phyloP scores from a whole-genome alignment of 1,284 basidiomycete genomes.

The Microbotryomycetes sp. region DNA sequence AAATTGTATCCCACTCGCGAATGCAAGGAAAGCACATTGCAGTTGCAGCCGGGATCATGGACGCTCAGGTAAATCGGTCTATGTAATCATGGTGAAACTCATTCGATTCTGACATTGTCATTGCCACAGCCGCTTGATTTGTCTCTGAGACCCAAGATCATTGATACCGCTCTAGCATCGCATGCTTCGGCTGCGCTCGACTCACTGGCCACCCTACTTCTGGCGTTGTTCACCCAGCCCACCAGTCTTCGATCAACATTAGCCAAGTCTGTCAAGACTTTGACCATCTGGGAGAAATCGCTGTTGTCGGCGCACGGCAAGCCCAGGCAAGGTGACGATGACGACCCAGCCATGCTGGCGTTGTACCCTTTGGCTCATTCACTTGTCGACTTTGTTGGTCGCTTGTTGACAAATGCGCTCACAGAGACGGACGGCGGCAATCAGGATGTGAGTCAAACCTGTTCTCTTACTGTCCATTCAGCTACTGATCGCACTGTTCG shows the following conservation, averaged over 20 bases:
- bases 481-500: neutral
- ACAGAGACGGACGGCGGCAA: neutral
- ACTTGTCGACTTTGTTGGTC: constrained; percentile 9
- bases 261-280: constrained; percentile 10
- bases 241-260: constrained; percentile 6
- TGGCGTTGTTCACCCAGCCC: constrained; percentile 2
- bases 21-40: neutral
- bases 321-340: constrained; percentile 29
- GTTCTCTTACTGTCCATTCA: neutral
- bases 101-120: neutral
- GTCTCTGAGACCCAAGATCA: constrained; percentile 10
- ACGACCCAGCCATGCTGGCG: constrained; percentile 13
- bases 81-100: neutral
- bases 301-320: constrained; percentile 21
- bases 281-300: constrained; percentile 30
- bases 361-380: neutral
- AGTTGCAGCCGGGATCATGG: neutral
- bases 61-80: neutral
- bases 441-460: neutral
- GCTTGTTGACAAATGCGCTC: neutral
- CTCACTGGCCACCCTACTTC: constrained; percentile 10
- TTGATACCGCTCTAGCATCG: neutral
- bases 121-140: constrained; percentile 30
- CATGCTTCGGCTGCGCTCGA: constrained; percentile 21
- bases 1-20: neutral